Evolutionary conservation across 106 monocot genomes (phyloP), one percentile per base, ranked within the genome.

Genomic region (Phalaenopsis aphrodite): DNA sequence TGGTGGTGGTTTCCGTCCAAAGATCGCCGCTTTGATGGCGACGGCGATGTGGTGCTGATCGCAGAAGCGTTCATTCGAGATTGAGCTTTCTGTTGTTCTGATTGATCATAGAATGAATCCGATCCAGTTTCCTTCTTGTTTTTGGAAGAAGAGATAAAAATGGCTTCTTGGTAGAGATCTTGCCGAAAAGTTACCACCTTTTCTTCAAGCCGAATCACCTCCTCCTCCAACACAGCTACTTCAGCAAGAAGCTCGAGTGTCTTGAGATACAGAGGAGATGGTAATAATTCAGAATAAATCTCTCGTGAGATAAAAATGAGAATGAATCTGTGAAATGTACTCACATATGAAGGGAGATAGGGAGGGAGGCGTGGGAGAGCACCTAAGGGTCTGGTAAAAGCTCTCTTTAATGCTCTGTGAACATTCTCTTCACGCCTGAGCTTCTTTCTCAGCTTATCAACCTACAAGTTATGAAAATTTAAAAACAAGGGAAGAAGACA

Each of bases 301-400:
- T 42, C 41, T 18, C 17, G 0, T n/a, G 43, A 74, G 42, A 43
- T 3, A 74, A 10, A 45, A 43, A 45, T 19, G 16, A 74, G 16
- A 61, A 61, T 21, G 18, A 42, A 73, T 2, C 1, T 4, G 41
- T 74, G 5, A 19, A 42, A 42, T 18, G 39, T 48, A 45, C 5
- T 87, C 85, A 93, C 93, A 82, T 88, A 45, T 66, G 91, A 80
- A 75, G 91, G 91, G 0, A 95, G 90, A 79, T 95, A 91, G 10
- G 95, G 88, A 64, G 95, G 91, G n/a, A 95, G 95, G 9, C 91
- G 90, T 82, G 93, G 95, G 7, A 93, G 90, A 78, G 85, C 92
- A 71, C 94, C 94, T 30, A 93, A 82, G 38, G 93, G 95, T 72
- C 91, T 83, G 2, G 90, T 90, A 61, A 95, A 92, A 52, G 94